A percentile compares a stretch with the other conserved stretches of the same genome.
Evolutionary conservation across 2,329 filamentous ascomycete species (phyloP).

Genomic region (Ampelomyces quisqualis): DNA sequence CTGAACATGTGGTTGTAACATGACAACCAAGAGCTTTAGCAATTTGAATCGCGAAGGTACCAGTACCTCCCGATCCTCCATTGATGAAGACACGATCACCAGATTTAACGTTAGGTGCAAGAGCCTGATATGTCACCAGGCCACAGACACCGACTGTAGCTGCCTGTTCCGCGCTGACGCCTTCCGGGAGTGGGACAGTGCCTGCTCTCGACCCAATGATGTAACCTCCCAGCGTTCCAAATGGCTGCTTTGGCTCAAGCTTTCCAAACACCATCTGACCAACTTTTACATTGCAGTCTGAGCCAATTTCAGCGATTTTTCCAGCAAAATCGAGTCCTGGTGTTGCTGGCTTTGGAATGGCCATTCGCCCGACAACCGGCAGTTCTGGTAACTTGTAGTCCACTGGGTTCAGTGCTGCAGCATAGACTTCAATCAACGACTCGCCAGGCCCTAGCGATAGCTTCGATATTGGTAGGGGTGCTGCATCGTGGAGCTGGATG

Average conservation of each 20-base stretch:
- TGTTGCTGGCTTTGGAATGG: constrained; percentile 25
- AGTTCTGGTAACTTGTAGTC: constrained; percentile 27
- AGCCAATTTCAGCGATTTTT: constrained; percentile 8
- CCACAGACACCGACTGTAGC: constrained; percentile 25
- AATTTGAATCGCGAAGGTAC: constrained; percentile 62
- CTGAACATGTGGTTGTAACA: constrained; percentile 60
- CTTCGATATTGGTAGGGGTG: constrained; percentile 5
- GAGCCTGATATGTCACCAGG: constrained; percentile 23
- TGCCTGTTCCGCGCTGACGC: constrained; percentile 12
- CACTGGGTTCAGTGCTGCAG: constrained; percentile 26
- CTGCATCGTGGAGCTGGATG: constrained; percentile 11
- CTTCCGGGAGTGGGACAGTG: constrained; percentile 19
- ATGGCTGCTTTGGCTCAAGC: constrained; percentile 25
- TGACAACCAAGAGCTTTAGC: constrained; percentile 60
- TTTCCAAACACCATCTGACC: constrained; percentile 27
- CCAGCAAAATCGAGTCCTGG: constrained; percentile 26
- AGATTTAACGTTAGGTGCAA: constrained; percentile 22
- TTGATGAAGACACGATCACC: constrained; percentile 61
- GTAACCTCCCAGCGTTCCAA: constrained; percentile 23
- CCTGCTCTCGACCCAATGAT: constrained; percentile 20
- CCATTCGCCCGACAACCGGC: constrained; percentile 16
- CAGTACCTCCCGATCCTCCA: constrained; percentile 62
- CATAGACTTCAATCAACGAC: constrained; percentile 17
- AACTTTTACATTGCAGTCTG: constrained; percentile 7
- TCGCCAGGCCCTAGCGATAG: constrained; percentile 11